phyloP scores from a whole-genome alignment of 148 eudicot species.

The Cornus kousa region DNA sequence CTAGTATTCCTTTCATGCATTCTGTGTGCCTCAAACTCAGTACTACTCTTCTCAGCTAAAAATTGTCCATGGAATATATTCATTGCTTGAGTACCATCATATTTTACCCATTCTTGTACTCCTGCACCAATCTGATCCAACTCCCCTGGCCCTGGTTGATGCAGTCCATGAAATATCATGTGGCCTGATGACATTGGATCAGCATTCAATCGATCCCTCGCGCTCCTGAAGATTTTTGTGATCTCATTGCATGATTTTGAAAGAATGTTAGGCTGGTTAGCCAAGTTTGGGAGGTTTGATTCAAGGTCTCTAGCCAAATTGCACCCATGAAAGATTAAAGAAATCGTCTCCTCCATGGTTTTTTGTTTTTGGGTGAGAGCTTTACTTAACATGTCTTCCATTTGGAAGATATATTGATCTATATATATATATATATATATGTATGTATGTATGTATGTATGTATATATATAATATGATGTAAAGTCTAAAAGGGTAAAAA shows the following conservation, averaged over 20 bases:
- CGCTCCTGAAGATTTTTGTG: slow-evolving; percentile 23
- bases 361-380: background rate
- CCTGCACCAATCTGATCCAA: slow-evolving; percentile 11
- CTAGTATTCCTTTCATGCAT: background rate
- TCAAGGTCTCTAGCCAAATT: slow-evolving; percentile 51
- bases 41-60: background rate
- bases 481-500: slow-evolving; percentile 8
- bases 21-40: background rate
- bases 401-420: background rate
- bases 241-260: slow-evolving; percentile 44
- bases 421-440: background rate
- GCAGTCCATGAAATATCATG: background rate
- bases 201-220: slow-evolving; percentile 23
- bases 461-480: background rate
- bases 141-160: background rate
- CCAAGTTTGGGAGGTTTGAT: slow-evolving; percentile 28
- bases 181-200: background rate
- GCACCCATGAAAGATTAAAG: slow-evolving; percentile 42
- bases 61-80: slow-evolving; percentile 13
- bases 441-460: background rate
- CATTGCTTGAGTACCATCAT: slow-evolving; percentile 8
- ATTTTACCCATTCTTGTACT: slow-evolving; percentile 23
- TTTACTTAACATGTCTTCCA: background rate
- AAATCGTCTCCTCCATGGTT: slow-evolving; percentile 41
- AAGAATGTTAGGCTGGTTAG: slow-evolving; percentile 27